Base-by-base conservation (phyloP, 2,329 filamentous ascomycete species). In the Clonostachys rhizophaga region DNA sequence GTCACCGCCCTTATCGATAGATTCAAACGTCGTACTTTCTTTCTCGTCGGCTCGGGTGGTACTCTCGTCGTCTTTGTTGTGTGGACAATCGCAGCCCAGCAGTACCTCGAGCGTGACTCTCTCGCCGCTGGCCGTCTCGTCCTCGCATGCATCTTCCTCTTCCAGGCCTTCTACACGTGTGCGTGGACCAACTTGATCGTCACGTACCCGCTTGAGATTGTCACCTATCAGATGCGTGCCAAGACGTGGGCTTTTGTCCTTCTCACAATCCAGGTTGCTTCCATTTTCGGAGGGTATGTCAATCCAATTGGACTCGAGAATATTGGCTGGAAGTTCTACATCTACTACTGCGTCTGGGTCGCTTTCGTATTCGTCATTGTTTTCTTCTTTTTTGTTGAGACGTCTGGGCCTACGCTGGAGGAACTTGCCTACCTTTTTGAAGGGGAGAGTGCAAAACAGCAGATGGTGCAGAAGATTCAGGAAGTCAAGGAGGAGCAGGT, bases 161-260 rank as follows among this genome's bases (percentile, higher is more conserved):
- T 69, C 52, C 63, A 69, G 24, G 61, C 57, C 0, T 69, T 70
- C 35, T 72, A 72, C 45, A 69, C 64, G 0, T 60, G 70, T 34
- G 69, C 65, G 2, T 74, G 69, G 70, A 71, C 67, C 0, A 68
- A 68, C 8, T 40, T 73, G 40, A 62, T 71, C 3, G 68, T 72
- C 1, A 68, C 68, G 0, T 74, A 74, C 43, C 67, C 70, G 2
- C 58, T 70, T 0, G 69, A 72, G 50, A 56, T 72, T 7, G 63
- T 69, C 6, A 64, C 68, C 0, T 68, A 68, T 36, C 61, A 65
- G 43, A 69, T 71, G 62, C 64, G 69, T 7, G 68, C 69, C 45
- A 71, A 70, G 55, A 59, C 65, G 0, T 69, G 65, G 63, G 62
- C 62, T 0, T 68, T 71, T 42, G 64, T 69, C 1, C 58, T 71